phyloP scores from a whole-genome alignment of 2,329 filamentous ascomycete species.

The Fusarium stilboides region DNA sequence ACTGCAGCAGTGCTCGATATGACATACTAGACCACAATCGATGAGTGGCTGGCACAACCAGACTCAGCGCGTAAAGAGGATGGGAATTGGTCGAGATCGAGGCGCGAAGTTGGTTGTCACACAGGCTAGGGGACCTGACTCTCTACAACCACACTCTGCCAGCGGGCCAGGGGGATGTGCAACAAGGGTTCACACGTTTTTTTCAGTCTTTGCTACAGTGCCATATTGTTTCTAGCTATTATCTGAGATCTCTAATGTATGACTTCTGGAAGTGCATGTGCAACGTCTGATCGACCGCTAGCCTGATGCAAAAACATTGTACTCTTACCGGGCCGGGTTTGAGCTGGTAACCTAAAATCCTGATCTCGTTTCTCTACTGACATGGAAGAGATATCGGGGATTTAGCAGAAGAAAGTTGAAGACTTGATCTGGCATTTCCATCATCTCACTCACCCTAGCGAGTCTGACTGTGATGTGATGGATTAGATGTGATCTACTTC shows the following conservation, averaged over 20 bases:
- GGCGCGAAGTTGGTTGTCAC: slow-evolving; percentile 34
- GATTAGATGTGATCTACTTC: slow-evolving; percentile 35
- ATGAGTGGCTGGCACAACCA: slow-evolving; percentile 43
- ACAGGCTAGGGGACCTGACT: slow-evolving; percentile 28
- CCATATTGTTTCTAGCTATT: slow-evolving; percentile 23
- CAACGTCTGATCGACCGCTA: slow-evolving; percentile 46
- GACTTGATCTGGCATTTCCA: slow-evolving; percentile 11
- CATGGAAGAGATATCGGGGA: slow-evolving; percentile 4
- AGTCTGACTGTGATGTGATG: slow-evolving; percentile 42
- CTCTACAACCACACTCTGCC: slow-evolving; percentile 30
- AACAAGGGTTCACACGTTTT: slow-evolving; percentile 45
- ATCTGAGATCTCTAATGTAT: slow-evolving; percentile 42
- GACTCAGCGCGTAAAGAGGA: slow-evolving; percentile 48
- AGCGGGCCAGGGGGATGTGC: slow-evolving; percentile 48
- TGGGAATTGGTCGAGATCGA: slow-evolving; percentile 40
- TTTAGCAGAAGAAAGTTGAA: slow-evolving; percentile 18
- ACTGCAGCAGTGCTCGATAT: slow-evolving; percentile 44
- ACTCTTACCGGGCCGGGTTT: slow-evolving; percentile 46
- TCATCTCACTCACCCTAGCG: slow-evolving; percentile 15
- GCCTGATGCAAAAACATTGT: slow-evolving; percentile 37
- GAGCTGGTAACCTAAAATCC: slow-evolving; percentile 31
- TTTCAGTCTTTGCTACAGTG: slow-evolving; percentile 5
- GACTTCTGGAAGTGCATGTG: slow-evolving; percentile 32
- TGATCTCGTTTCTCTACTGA: slow-evolving; percentile 18
- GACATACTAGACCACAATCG: slow-evolving; percentile 25